These are phyloP conservation scores for Prinsepia uniflora DNA, from an alignment of 306 rosid species.

Conservation along the genomic window DNA sequence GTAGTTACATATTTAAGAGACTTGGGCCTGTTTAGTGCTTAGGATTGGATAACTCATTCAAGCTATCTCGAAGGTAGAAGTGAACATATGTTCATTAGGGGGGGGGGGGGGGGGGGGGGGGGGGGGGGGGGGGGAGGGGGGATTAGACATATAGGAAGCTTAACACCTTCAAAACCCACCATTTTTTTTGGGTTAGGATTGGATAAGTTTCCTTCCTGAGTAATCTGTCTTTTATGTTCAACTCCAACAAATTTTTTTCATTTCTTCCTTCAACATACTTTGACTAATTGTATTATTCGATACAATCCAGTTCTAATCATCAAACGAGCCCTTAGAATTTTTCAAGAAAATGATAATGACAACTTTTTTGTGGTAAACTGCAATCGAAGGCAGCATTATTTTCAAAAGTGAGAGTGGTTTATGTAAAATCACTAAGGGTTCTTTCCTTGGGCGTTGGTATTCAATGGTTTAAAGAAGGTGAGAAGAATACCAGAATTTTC, in stretches of 20 bases:
- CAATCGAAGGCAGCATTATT: not conserved
- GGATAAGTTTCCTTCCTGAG: not conserved
- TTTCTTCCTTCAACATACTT: not conserved
- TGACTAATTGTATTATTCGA: not conserved
- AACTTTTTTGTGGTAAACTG: not conserved
- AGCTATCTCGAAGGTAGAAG: not conserved
- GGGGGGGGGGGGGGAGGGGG: no score
- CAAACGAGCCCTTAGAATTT: not conserved
- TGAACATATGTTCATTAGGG: not conserved
- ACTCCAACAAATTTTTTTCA: not conserved
- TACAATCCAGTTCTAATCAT: not conserved
- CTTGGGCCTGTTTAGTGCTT: not conserved
- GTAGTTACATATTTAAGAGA: no score
- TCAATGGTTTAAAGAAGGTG: no score
- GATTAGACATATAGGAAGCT: not conserved
- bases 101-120: no score
- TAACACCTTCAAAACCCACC: not conserved
- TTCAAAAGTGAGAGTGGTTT: not conserved
- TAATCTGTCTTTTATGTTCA: not conserved
- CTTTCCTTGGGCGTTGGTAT: no score
- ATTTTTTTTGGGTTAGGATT: not conserved
- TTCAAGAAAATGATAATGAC: not conserved
- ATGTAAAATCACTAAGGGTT: not conserved
- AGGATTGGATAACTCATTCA: not conserved
- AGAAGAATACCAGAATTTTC: no score